Evolutionary conservation across 2,329 filamentous ascomycete species (phyloP).

Genomic region (Remersonia thermophila): DNA sequence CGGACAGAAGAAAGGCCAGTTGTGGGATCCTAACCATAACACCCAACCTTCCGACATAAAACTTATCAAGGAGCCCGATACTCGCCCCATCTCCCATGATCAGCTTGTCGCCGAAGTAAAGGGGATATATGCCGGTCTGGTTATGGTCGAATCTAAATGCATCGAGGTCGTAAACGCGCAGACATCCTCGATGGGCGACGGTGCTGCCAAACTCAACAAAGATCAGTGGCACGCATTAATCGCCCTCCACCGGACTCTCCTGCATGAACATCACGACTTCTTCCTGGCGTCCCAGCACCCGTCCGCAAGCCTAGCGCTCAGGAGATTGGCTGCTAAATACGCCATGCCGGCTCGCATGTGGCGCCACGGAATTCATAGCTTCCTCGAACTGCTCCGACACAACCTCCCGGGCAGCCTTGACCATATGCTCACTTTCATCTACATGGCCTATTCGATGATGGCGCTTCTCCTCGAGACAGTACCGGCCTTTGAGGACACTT

Average conservation of each 20-base stretch:
- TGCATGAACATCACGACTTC: conserved; percentile 78
- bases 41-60: too few relatives aligned
- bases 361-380: conserved; percentile 81
- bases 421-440: conserved; percentile 86
- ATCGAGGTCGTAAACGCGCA: conserved; percentile 66
- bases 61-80: conserved; percentile 42
- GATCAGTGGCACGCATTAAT: conserved; percentile 81
- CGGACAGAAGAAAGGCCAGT: too few relatives aligned
- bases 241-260: conserved; percentile 63
- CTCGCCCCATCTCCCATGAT: conserved; percentile 59
- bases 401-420: conserved; percentile 66
- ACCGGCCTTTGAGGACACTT: conserved; percentile 69
- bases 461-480: conserved; percentile 77
- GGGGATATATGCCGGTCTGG: conserved; percentile 68
- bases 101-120: conserved; percentile 74
- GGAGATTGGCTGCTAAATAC: conserved; percentile 63
- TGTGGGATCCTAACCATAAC: too few relatives aligned
- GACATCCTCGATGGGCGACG: conserved; percentile 29
- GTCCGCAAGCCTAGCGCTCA: conserved; percentile 55
- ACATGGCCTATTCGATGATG: conserved; percentile 83
- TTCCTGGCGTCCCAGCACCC: conserved; percentile 83
- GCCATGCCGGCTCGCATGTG: conserved; percentile 91
- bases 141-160: conserved; percentile 79
- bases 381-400: conserved; percentile 64
- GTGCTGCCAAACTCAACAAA: conserved; percentile 35